A percentile compares a stretch with the other conserved stretches of the same genome.
phyloP scores from a whole-genome alignment of 768 basidiomycete species.

The Rhodotorula paludigena region DNA sequence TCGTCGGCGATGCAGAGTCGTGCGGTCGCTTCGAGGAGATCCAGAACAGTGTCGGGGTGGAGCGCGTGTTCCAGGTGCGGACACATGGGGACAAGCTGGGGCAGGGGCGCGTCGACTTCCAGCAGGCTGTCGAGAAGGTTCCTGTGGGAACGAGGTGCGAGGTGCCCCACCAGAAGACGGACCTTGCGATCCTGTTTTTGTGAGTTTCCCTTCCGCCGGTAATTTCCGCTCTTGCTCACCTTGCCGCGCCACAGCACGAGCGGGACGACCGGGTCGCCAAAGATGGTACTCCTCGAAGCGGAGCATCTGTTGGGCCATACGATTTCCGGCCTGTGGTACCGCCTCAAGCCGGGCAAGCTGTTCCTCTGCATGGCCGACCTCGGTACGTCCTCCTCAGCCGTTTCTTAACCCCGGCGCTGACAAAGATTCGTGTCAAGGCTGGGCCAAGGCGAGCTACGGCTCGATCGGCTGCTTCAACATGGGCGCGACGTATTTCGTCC shows the following conservation, averaged over 20 bases:
- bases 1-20: conserved; percentile 27
- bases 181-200: conserved; percentile 27
- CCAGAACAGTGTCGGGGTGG: conserved; percentile 4
- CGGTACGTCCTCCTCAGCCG: not conserved
- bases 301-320: conserved; percentile 21
- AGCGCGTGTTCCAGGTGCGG: conserved; percentile 21
- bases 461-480: conserved; percentile 16
- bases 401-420: not conserved
- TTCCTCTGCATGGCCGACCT: conserved; percentile 32
- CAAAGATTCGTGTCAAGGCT: not conserved
- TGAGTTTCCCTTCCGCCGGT: too few species aligned
- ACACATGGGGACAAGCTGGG: not conserved
- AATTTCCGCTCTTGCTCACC: too few species aligned
- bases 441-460: conserved; percentile 37
- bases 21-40: conserved; percentile 23
- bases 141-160: conserved; percentile 8
- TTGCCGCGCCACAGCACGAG: too few species aligned
- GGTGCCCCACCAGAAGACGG: conserved; percentile 1
- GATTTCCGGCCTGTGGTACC: conserved; percentile 30
- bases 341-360: conserved; percentile 7
- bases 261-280: conserved; percentile 31
- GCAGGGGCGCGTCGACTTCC: conserved; percentile 8
- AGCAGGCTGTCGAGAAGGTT: not conserved
- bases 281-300: conserved; percentile 21
- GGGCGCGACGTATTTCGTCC: conserved; percentile 33